Evolutionary conservation across 306 rosid species (phyloP), one percentile per base, ranked within the genome.

Genomic region (Comarum palustre): DNA sequence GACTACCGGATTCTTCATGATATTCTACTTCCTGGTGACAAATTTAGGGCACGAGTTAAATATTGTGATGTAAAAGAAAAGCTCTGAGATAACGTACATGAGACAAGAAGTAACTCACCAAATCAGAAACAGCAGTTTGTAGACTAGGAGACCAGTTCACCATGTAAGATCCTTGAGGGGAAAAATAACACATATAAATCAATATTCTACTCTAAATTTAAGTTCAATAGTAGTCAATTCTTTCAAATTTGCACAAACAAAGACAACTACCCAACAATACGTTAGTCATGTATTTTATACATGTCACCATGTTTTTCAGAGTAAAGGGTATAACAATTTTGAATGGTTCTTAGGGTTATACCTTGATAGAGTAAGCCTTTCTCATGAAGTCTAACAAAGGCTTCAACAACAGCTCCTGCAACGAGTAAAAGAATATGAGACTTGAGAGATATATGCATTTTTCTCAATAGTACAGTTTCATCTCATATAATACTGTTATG

Each of bases 301-400:
- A 71, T 24, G 22, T 36, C 36, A 70, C 32, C 48, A 50, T 34
- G 20, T 32, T 46, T 57, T 58, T 34, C 29, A 31, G 57, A 10
- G 42, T 39, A 41, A n/a, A n/a, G 54, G 46, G 54, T 22, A 34
- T 32, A 61, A 32, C 48, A 27, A 24, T 68, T 24, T 55, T 22
- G 5, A 69, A 39, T 36, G 74, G 70, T 73, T 45, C 76, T 69
- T 47, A 43, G 52, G 67, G 39, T 47, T 41, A 67, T 93, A 93
- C 98, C 98, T 90, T 89, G 98, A 82, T 93, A 90, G 65, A 93
- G 89, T 82, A 93, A 86, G 70, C 96, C 98, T 86, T 90, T 93
- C 73, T 93, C 97, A 45, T 93, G 98, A 76, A 93, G 98, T 82
- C 86, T 86, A 71, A 93, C 90, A 89, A 93, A 93, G 73, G 98